These are phyloP conservation scores for Salix koriyanagi DNA, from an alignment of 345 rosid genomes.

Conservation along the genomic window DNA sequence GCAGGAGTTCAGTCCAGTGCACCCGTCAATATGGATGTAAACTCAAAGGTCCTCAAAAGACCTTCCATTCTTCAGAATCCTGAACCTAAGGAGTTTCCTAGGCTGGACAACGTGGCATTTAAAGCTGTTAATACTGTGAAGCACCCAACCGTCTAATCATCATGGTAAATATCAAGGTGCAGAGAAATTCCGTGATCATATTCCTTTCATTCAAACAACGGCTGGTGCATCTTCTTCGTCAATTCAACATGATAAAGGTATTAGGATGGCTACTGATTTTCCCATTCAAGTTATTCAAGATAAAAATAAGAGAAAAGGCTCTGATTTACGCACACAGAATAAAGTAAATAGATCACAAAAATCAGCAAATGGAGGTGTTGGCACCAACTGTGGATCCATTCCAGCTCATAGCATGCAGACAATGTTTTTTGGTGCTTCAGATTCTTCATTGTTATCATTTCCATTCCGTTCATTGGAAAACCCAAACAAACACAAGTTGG, in stretches of 20 bases:
- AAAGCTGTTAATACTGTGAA: conserved; percentile 34
- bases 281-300: conserved; percentile 42
- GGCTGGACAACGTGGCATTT: conserved; percentile 37
- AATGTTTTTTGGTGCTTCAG: conserved; percentile 38
- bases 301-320: conserved; percentile 42
- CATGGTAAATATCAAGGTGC: conserved; percentile 35
- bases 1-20: conserved; percentile 50
- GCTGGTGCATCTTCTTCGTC: conserved; percentile 53
- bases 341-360: conserved; percentile 33
- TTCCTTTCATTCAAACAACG: conserved; percentile 31
- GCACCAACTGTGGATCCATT: conserved; percentile 34
- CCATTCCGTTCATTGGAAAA: conserved; percentile 30
- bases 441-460: conserved; percentile 40
- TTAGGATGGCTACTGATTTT: conserved; percentile 31
- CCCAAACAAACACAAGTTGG: conserved; percentile 36
- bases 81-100: conserved; percentile 42
- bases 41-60: conserved; percentile 42
- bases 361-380: conserved; percentile 28
- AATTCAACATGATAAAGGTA: conserved; percentile 39
- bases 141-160: conserved; percentile 29
- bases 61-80: conserved; percentile 42
- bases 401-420: conserved; percentile 41
- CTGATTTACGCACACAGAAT: conserved; percentile 27
- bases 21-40: conserved; percentile 41
- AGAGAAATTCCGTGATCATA: conserved; percentile 27